phyloP scores from a whole-genome alignment of 2,329 filamentous ascomycete species.

The Beauveria varroae region DNA sequence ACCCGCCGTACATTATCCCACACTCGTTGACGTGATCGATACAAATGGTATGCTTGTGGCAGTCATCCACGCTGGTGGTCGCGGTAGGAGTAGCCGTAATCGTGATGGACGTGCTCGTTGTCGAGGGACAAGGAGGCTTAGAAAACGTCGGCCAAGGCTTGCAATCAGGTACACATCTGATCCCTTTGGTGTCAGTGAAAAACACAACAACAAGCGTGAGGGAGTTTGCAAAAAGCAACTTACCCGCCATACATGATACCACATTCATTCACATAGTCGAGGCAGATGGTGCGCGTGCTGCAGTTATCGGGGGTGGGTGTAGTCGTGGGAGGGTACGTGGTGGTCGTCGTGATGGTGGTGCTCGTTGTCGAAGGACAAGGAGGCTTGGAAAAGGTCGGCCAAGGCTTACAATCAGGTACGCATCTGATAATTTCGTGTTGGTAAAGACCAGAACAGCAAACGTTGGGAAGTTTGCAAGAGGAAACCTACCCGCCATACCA shows the following conservation, averaged over 20 bases:
- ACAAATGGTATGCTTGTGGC: conserved; percentile 13
- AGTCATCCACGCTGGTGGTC: background rate
- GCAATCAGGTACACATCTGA: conserved; percentile 20
- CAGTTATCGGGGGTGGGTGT: conserved; percentile 15
- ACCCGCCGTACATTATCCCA: conserved; percentile 19
- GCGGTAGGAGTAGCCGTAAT: background rate
- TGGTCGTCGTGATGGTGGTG: conserved; percentile 10
- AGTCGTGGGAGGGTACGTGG: background rate
- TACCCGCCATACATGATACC: conserved; percentile 19
- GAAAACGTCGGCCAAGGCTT: conserved; percentile 13
- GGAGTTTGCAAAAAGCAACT: conserved; percentile 1
- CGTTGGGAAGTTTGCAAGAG: background rate
- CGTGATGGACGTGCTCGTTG: background rate
- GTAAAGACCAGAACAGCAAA: background rate
- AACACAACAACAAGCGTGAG: background rate
- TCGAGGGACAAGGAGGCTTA: conserved; percentile 15
- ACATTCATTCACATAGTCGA: conserved; percentile 19
- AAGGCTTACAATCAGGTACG: conserved; percentile 19
- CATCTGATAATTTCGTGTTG: conserved; percentile 13
- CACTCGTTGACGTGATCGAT: conserved; percentile 19
- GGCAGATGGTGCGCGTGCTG: conserved; percentile 19
- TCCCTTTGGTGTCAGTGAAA: background rate
- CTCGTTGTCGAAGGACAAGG: conserved; percentile 12
- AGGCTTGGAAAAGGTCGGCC: conserved; percentile 12
- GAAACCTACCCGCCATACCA: conserved; percentile 18